Percentiles rank a stretch among this genome's conserved stretches.
These are phyloP conservation scores for Hypocreales sp. DNA, from an alignment of 2,329 filamentous ascomycete species.

Conservation along the genomic window DNA sequence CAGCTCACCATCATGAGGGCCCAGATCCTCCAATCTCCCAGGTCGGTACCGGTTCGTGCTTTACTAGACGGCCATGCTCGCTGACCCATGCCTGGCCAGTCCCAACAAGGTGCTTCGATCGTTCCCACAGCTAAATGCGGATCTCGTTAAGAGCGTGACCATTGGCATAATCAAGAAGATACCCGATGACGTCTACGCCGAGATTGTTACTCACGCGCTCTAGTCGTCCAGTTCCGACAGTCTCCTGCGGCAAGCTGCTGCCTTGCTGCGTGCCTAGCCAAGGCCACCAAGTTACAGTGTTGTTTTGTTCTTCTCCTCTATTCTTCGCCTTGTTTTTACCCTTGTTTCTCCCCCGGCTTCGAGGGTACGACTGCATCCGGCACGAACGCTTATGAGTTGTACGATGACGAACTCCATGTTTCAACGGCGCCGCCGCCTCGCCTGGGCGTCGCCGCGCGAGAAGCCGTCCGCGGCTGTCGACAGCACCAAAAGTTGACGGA, in stretches of 20 bases:
- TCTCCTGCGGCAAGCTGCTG: no score
- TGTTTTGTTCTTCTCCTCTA: no score
- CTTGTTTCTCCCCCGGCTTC: no score
- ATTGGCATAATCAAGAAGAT: constrained; percentile 81
- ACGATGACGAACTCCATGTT: constrained; percentile 3
- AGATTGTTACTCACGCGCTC: constrained; percentile 77
- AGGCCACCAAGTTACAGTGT: no score
- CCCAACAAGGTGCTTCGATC: constrained; percentile 86
- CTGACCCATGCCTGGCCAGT: constrained; percentile 33
- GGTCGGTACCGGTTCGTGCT: constrained; percentile 31
- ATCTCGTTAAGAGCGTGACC: constrained; percentile 71
- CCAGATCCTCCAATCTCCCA: constrained; percentile 67
- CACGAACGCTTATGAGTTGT: constrained; percentile 1
- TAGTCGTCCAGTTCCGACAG: constrained; percentile 20
- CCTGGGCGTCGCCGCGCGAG: no score
- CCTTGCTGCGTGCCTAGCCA: no score
- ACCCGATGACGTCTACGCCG: constrained; percentile 76
- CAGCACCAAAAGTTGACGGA: no score
- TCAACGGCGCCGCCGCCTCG: no score
- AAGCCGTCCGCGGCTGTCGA: no score
- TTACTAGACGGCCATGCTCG: not conserved
- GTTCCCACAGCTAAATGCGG: constrained; percentile 70
- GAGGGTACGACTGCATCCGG: not conserved
- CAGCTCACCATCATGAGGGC: constrained; percentile 82
- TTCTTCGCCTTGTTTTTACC: no score